Conservation (phyloP, 2,329 filamentous ascomycete genomes). For the Hirsutella minnesotensis region DNA sequence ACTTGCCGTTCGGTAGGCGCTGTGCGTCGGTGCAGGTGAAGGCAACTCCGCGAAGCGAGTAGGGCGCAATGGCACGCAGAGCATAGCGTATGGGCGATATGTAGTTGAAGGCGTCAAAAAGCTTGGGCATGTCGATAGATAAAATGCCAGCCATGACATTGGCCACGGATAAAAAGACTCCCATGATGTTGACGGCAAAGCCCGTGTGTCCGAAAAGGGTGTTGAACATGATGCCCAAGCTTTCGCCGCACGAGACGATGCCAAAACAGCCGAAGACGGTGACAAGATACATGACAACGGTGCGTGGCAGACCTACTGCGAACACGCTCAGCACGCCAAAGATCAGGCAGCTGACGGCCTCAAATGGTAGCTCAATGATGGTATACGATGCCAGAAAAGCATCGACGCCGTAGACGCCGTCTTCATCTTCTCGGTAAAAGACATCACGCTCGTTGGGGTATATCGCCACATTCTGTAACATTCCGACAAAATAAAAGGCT, state of each 20-base stretch:
- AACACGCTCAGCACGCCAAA: constrained; percentile 54
- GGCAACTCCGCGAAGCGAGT: constrained; percentile 44
- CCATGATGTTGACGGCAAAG: constrained; percentile 64
- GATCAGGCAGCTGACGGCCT: constrained; percentile 51
- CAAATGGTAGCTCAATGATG: constrained; percentile 59
- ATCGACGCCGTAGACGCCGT: constrained; percentile 59
- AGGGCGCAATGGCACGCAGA: constrained; percentile 54
- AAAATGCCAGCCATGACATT: constrained; percentile 62
- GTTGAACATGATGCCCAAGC: constrained; percentile 69
- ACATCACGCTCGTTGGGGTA: constrained; percentile 64
- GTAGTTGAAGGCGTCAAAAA: constrained; percentile 59
- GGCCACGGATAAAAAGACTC: constrained; percentile 56
- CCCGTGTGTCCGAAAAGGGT: constrained; percentile 63
- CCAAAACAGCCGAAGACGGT: constrained; percentile 59
- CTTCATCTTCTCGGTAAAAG: constrained; percentile 66
- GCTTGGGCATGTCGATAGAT: constrained; percentile 54
- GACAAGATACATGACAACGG: constrained; percentile 53
- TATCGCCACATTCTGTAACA: constrained; percentile 68
- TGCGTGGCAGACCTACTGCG: constrained; percentile 53
- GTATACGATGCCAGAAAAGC: constrained; percentile 63
- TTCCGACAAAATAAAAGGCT: constrained; percentile 62
- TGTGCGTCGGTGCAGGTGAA: constrained; percentile 56
- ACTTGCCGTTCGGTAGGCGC: constrained; percentile 45
- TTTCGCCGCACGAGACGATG: constrained; percentile 64
- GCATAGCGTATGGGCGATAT: constrained; percentile 61